Base-by-base conservation (phyloP, 305 asterid species). In the Fraxinus ornus region DNA sequence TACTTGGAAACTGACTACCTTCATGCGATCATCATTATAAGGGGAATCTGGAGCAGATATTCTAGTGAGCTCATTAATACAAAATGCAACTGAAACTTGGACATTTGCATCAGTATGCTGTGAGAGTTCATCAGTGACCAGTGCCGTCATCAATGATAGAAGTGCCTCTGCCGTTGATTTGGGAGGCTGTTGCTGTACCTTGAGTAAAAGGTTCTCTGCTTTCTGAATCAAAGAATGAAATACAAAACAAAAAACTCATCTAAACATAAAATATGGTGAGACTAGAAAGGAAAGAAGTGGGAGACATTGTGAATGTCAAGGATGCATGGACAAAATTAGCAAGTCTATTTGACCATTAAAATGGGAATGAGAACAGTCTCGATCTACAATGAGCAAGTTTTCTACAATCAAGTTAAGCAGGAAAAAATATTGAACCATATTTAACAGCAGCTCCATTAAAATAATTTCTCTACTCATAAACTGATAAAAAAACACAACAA, bases 21-120 rank as follows among this genome's bases (percentile, higher is more conserved):
- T 84, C 97, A 93, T 89, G 47, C 47, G 26, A 15, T 85, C 89
- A 72, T 88, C 90, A 55, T 72, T 64, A 9, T 88, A 93, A 71
- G 96, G 91, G 55, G 71, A 75, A 8, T 83, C 80, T 10, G 97
- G 95, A 78, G 94, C 94, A 52, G 90, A 79, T 79, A 93, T 92
- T 83, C 97, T 90, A 19, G 87, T 24, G 81, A 93, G 83, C 82
- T 93, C 97, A 75, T 79, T 88, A 71, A 89, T 86, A 86, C 97
- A 93, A 84, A 86, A 85, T 30, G 92, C 92, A 82, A 89, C 91
- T 3, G 88, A 86, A 76, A 92, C 84, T 87, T 90, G 89, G 88
- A 93, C 85, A 21, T 88, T 84, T 73, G 85, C 75, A 80, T 87
- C 83, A 26, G 78, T 44, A 55, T 89, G 90, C 81, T 76, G 82